Evolutionary conservation across 2,329 filamentous ascomycete genomes (phyloP), one percentile per base, ranked within the genome.

Genomic region (Sporothrix protearum): DNA sequence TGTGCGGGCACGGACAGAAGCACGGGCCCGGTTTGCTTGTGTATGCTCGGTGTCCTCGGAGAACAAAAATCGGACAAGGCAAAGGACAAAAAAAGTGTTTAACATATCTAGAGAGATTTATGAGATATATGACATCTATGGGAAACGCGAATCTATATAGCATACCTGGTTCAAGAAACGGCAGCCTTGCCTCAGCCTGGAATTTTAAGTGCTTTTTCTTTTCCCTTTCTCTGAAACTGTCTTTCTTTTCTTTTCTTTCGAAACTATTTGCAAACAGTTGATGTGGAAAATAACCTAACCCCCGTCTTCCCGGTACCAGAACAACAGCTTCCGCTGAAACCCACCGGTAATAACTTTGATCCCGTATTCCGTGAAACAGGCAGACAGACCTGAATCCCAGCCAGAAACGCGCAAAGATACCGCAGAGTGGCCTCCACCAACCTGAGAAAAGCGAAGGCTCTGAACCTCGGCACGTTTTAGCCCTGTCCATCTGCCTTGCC

Each of bases 391-490:
- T 16, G 2, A 51, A 53, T 47, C 42, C 49, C 2, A 39, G 16
- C 30, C 22, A 7, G 5, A 12, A 7, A 19, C 55, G 28, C 30
- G 10, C 51, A 36, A 67, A 36, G 16, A 30, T 22, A 16, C 19
- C 14, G 42, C n/a, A n/a, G 19, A 47, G 42, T 47, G 42, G 33
- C 33, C 33, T 4, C 8, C 4, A 14, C 42, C 42, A 47, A 47
- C 14, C 19, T 14, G 3, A 14, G 22, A 64, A 64, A 53, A 53
- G 49, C 49, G 25, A 8, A 9, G 25, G 3, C n/a, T 22, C 49
- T 68, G 49, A 22, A 33, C 66, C 66, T 68, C 66, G 66, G 66
- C 66, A 68, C 47, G 19, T 7, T 64, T 64, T 9, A 8, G n/a
- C 49, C 64, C 45, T 30, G 36, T 47, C 36, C 16, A 28, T 12